Percentiles rank a stretch among this genome's conserved stretches.
Conservation (phyloP, 805 yeast genomes). For the Starmera amethionina region DNA sequence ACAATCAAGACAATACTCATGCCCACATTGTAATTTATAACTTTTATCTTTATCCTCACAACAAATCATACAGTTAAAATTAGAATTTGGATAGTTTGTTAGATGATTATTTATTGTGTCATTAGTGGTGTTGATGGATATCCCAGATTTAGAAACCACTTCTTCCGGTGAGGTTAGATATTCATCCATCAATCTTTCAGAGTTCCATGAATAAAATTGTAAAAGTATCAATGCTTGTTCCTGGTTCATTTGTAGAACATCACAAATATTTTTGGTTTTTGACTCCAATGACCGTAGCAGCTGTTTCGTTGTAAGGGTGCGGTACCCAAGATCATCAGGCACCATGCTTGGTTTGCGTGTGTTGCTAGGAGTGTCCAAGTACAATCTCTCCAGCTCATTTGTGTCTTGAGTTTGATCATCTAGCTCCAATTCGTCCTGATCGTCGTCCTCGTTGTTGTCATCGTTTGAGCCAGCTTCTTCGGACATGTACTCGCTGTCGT, state of each 20-base stretch:
- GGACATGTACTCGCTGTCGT: neutral
- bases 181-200: constrained; percentile 44
- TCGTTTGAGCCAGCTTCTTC: neutral
- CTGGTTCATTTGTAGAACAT: constrained; percentile 26
- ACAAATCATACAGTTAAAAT: constrained; percentile 57
- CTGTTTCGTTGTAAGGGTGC: constrained; percentile 21
- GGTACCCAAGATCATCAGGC: constrained; percentile 2
- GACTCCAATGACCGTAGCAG: constrained; percentile 8
- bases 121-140: constrained; percentile 8
- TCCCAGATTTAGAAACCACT: constrained; percentile 25
- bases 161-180: constrained; percentile 35
- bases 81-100: constrained; percentile 8
- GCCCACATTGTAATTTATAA: constrained; percentile 58
- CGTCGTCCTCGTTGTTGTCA: constrained; percentile 7
- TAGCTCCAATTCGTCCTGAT: constrained; percentile 13
- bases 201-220: constrained; percentile 47
- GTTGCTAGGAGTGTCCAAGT: no score
- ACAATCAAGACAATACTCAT: constrained; percentile 62
- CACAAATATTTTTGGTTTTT: constrained; percentile 24
- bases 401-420: constrained; percentile 1
- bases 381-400: no score
- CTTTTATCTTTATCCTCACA: constrained; percentile 41
- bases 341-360: neutral
- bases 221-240: constrained; percentile 35
- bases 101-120: neutral